Evolutionary conservation across 768 basidiomycete genomes (phyloP).

Genomic region (Tricholomella constricta): DNA sequence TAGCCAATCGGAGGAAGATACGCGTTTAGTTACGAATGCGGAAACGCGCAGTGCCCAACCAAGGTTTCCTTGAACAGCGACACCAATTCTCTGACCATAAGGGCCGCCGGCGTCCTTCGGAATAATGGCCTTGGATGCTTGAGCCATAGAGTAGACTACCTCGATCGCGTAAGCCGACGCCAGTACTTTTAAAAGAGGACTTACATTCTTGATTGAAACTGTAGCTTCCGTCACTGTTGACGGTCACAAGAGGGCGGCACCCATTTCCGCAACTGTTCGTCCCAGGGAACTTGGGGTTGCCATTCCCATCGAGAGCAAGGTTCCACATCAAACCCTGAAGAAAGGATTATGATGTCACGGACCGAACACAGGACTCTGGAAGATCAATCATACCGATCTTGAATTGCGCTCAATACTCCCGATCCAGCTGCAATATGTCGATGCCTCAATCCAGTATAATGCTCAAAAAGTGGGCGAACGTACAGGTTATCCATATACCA

Average conservation of each 20-base stretch:
- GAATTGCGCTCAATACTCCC: slow-evolving; percentile 23
- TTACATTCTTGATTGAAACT: slow-evolving; percentile 73
- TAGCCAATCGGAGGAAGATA: slow-evolving; percentile 53
- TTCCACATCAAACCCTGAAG: slow-evolving; percentile 65
- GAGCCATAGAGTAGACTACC: slow-evolving; percentile 70
- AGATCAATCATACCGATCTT: slow-evolving; percentile 12
- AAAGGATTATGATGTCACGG: slow-evolving; percentile 12
- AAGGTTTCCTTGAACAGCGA: slow-evolving; percentile 57
- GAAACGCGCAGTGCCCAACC: slow-evolving; percentile 63
- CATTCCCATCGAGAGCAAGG: slow-evolving; percentile 62
- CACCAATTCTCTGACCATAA: slow-evolving; percentile 67
- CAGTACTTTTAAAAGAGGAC: slow-evolving; percentile 17
- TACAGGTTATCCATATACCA: slow-evolving; percentile 29
- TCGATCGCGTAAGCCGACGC: background rate
- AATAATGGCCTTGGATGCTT: slow-evolving; percentile 71
- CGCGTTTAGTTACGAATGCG: slow-evolving; percentile 64
- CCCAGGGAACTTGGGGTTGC: slow-evolving; percentile 66
- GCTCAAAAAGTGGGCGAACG: background rate
- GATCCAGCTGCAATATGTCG: slow-evolving; percentile 19
- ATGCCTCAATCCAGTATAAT: background rate
- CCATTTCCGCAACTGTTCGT: slow-evolving; percentile 64
- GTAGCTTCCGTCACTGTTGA: slow-evolving; percentile 65
- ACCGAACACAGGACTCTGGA: background rate
- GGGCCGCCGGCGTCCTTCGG: slow-evolving; percentile 70
- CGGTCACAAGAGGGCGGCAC: slow-evolving; percentile 67